Percentiles rank a stretch among this genome's conserved stretches.
Conservation (phyloP, 139 green algal species). For the Haematococcus lacustris region DNA sequence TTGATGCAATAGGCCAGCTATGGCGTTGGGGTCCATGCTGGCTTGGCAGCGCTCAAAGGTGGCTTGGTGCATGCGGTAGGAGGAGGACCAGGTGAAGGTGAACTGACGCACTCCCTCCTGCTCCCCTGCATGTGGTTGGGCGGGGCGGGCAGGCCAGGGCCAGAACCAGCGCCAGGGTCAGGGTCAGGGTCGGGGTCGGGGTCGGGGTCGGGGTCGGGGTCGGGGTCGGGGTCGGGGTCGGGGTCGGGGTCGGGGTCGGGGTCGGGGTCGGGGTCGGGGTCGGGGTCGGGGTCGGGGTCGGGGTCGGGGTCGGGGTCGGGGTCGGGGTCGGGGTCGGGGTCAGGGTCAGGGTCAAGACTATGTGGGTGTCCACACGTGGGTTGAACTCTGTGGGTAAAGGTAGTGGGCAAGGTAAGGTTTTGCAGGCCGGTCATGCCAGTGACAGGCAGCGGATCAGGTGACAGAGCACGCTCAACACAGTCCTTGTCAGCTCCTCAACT, state of each 20-base stretch:
- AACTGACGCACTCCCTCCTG: conserved; percentile 43
- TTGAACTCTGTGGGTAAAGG: too few species aligned
- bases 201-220: too few species aligned
- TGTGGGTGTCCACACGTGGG: neutral
- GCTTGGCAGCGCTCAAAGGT: conserved; percentile 37
- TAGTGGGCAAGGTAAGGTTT: neutral
- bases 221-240: neutral
- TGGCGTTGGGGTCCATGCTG: conserved; percentile 70
- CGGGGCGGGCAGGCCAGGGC: neutral
- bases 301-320: neutral
- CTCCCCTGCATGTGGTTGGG: conserved; percentile 5
- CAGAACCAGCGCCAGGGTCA: neutral
- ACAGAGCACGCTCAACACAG: neutral
- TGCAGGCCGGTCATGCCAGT: neutral
- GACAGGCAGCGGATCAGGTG: neutral
- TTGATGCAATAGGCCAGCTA: conserved; percentile 59
- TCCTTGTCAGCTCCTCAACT: neutral
- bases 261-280: neutral
- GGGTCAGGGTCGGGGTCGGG: neutral
- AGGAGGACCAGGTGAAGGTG: conserved; percentile 28
- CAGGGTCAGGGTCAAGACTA: neutral
- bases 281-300: too few species aligned
- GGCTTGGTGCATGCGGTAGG: conserved; percentile 38
- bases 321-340: neutral
- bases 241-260: too few species aligned